Percentiles rank a stretch among this genome's conserved stretches.
Conservation (phyloP, 305 asterid genomes). For the Fraxinus baroniana region DNA sequence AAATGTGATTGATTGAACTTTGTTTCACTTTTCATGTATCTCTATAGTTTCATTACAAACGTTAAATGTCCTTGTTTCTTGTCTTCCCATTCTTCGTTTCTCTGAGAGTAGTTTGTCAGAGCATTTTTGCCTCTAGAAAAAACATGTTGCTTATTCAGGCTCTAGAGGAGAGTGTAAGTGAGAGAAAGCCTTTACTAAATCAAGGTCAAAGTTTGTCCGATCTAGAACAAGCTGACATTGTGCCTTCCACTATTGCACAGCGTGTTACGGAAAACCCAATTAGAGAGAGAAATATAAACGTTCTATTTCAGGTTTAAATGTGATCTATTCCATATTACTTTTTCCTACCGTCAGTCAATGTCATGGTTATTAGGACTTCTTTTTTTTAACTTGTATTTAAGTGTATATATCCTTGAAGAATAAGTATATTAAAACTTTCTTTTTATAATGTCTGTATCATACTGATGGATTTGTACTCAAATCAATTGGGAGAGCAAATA, state of each 20-base stretch:
- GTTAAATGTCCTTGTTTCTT: conserved; percentile 5
- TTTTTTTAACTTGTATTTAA: conserved; percentile 5
- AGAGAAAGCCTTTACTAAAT: background rate
- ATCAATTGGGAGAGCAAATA: background rate
- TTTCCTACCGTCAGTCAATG: background rate
- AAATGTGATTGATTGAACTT: background rate
- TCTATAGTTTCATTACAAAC: background rate
- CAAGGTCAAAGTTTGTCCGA: background rate
- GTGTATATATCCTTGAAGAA: background rate
- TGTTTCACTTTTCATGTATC: background rate
- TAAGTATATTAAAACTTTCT: background rate
- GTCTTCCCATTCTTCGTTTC: background rate
- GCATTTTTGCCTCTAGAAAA: background rate
- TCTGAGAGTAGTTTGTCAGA: background rate
- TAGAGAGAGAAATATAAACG: background rate
- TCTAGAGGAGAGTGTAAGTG: conserved; percentile 13
- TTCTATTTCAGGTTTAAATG: background rate
- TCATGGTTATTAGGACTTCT: conserved; percentile 4
- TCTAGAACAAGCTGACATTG: conserved; percentile 4
- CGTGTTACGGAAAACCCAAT: conserved; percentile 2
- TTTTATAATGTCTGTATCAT: background rate
- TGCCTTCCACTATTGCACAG: conserved; percentile 7
- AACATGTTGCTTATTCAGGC: conserved; percentile 6
- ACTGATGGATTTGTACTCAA: background rate
- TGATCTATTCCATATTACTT: background rate